These are phyloP conservation scores for Pouteria campechiana DNA, from an alignment of 179 eudicot genomes.

Conservation along the genomic window DNA sequence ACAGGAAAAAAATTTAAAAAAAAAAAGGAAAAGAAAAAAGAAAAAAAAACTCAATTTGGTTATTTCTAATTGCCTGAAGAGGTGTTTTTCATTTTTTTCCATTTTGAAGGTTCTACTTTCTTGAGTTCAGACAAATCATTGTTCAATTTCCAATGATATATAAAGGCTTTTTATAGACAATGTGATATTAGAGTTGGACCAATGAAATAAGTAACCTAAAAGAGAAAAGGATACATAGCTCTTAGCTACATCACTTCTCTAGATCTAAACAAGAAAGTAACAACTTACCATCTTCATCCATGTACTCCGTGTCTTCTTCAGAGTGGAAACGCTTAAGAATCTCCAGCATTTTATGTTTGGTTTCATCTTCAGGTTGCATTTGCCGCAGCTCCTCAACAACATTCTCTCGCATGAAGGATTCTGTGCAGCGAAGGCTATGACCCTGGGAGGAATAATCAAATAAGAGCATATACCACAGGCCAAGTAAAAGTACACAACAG, in stretches of 20 bases:
- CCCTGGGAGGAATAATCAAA: conserved; percentile 33
- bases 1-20: not conserved
- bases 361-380: conserved; percentile 45
- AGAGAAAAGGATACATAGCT: no score
- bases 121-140: no score
- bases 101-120: no score
- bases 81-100: no score
- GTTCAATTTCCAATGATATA: no score
- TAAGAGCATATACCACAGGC: not conserved
- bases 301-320: conserved; percentile 41
- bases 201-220: no score
- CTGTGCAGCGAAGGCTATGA: conserved; percentile 77
- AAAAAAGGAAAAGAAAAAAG: not conserved
- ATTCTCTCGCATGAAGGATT: conserved; percentile 91
- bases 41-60: not conserved
- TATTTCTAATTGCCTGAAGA: no score
- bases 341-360: conserved; percentile 67
- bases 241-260: no score
- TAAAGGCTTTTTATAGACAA: no score
- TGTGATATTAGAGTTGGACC: no score
- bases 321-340: conserved; percentile 59
- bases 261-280: not conserved
- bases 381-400: conserved; percentile 65
- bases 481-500: not conserved
- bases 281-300: conserved; percentile 47